Conservation (phyloP, 805 yeast species). For the Lipomyces yamadae region DNA sequence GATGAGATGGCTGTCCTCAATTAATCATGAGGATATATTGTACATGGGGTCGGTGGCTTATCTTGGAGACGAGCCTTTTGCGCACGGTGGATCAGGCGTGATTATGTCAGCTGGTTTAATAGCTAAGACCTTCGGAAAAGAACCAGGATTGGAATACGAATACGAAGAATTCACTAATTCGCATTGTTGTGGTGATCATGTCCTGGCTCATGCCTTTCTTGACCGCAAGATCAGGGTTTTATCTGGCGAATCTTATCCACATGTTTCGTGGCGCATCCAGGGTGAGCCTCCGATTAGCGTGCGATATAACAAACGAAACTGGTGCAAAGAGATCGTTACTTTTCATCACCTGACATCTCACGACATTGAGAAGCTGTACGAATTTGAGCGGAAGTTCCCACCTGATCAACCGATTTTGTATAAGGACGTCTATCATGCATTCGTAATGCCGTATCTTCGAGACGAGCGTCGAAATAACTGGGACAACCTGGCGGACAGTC, state of each 20-base stretch:
- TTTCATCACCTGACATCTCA: constrained; percentile 44
- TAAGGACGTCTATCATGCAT: constrained; percentile 45
- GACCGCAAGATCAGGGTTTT: constrained; percentile 32
- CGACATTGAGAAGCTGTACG: constrained; percentile 40
- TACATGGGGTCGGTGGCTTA: constrained; percentile 45
- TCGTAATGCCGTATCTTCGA: constrained; percentile 43
- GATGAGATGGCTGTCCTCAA: constrained; percentile 35
- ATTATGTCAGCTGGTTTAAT: constrained; percentile 45
- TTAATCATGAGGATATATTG: constrained; percentile 41
- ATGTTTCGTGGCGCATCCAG: constrained; percentile 42
- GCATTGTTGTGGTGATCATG: constrained; percentile 48
- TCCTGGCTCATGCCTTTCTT: constrained; percentile 42
- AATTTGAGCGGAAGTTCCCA: constrained; percentile 44
- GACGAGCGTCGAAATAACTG: constrained; percentile 39
- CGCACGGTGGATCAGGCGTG: constrained; percentile 50
- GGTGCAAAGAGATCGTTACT: constrained; percentile 45
- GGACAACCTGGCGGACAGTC: constrained; percentile 38
- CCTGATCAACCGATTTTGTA: constrained; percentile 37
- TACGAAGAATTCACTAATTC: constrained; percentile 37
- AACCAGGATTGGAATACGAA: constrained; percentile 32
- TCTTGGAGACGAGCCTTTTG: constrained; percentile 40
- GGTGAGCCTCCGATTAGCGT: constrained; percentile 42
- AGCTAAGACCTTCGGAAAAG: constrained; percentile 39
- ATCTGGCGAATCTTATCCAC: constrained; percentile 30
- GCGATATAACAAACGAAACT: constrained; percentile 29